Percentiles rank a stretch among this genome's conserved stretches.
Conservation (phyloP, 139 green algal genomes). For the Micractinium conductrix region DNA sequence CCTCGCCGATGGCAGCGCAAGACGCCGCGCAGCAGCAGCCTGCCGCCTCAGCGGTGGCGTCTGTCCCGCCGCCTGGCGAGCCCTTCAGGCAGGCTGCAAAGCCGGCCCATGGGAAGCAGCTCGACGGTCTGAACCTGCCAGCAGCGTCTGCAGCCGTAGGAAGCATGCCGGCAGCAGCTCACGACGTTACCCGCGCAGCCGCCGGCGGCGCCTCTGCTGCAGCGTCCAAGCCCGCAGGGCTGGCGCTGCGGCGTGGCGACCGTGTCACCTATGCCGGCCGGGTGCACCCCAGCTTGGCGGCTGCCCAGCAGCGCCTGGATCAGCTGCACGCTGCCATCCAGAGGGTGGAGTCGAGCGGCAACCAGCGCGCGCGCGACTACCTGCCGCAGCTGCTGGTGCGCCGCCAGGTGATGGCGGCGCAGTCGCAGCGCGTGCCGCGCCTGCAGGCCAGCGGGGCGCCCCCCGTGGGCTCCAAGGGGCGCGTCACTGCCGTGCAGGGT, state of each 20-base stretch:
- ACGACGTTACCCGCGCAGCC: neutral
- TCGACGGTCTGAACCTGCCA: too few relatives aligned
- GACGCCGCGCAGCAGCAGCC: neutral
- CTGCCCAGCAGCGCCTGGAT: slow-evolving; percentile 18
- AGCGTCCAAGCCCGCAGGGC: neutral
- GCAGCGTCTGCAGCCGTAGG: too few relatives aligned
- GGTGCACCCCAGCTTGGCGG: neutral
- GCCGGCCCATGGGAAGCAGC: neutral
- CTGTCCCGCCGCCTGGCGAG: neutral
- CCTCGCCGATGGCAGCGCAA: too few relatives aligned
- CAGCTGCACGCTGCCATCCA: slow-evolving; percentile 28
- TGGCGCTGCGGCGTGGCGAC: neutral
- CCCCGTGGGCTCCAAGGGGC: slow-evolving; percentile 25
- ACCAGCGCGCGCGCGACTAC: slow-evolving; percentile 8
- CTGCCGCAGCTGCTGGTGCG: slow-evolving; percentile 35
- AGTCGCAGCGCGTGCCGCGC: neutral
- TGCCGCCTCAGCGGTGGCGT: neutral
- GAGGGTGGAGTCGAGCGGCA: slow-evolving; percentile 4
- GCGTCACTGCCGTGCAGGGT: neutral
- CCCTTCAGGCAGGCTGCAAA: neutral
- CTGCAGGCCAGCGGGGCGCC: slow-evolving; percentile 7
- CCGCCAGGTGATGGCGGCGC: slow-evolving; percentile 9
- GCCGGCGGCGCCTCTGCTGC: neutral
- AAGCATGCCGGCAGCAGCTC: too few relatives aligned
- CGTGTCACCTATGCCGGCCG: slow-evolving; percentile 11